These are phyloP conservation scores for Aspergillus unguis DNA, from an alignment of 2,329 filamentous ascomycete genomes.

Conservation along the genomic window DNA sequence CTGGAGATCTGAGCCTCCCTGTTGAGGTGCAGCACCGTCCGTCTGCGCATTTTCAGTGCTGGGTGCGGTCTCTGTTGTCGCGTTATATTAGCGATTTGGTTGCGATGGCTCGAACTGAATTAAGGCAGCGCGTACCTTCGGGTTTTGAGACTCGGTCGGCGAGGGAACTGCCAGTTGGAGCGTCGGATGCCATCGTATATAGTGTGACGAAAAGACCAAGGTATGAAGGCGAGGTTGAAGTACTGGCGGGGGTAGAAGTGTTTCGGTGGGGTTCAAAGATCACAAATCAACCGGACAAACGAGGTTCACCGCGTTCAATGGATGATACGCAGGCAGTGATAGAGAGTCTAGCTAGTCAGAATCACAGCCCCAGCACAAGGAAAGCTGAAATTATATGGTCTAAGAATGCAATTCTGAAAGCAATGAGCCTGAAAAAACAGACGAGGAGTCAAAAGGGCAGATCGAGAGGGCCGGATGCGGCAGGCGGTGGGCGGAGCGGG, in stretches of 20 bases:
- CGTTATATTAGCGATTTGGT: slow-evolving; percentile 17
- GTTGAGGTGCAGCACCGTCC: slow-evolving; percentile 39
- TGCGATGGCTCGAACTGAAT: slow-evolving; percentile 13
- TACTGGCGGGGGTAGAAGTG: background rate
- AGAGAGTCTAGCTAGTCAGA: background rate
- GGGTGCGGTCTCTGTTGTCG: slow-evolving; percentile 10
- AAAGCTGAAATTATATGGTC: background rate
- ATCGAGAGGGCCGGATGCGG: slow-evolving; percentile 1
- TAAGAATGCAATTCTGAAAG: background rate
- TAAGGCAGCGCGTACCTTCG: slow-evolving; percentile 28
- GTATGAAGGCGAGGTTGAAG: background rate
- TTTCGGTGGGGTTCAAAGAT: slow-evolving; percentile 8
- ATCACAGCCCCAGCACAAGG: background rate
- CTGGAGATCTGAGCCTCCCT: slow-evolving; percentile 52
- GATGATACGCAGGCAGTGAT: background rate
- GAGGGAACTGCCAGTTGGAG: slow-evolving; percentile 40
- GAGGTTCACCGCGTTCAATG: slow-evolving; percentile 5
- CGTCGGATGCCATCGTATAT: slow-evolving; percentile 39
- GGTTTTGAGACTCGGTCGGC: slow-evolving; percentile 48
- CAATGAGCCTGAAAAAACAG: slow-evolving; percentile 17
- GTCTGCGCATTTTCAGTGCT: slow-evolving; percentile 26
- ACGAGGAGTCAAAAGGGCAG: slow-evolving; percentile 12
- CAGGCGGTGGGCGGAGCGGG: slow-evolving; percentile 14
- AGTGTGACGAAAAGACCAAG: slow-evolving; percentile 1
- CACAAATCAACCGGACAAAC: slow-evolving; percentile 1